phyloP scores from a whole-genome alignment of 352 stramenopile genomes.

The Globisporangium echinulatum region DNA sequence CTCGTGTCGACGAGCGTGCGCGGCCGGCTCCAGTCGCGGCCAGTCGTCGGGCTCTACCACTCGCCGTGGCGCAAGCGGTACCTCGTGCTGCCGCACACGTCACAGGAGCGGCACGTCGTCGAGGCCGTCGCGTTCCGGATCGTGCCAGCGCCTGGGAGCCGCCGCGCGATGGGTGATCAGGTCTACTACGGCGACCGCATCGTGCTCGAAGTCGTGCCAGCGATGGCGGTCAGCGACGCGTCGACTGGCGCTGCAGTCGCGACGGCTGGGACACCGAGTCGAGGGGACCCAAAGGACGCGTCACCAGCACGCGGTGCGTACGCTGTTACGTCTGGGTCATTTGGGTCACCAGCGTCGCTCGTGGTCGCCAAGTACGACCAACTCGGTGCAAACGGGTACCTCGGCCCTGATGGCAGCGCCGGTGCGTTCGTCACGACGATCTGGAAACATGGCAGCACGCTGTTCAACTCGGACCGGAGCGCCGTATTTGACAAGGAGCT shows the following conservation, averaged over 20 bases:
- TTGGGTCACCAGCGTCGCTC: conserved; percentile 1
- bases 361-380: conserved; percentile 76
- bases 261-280: neutral
- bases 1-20: conserved; percentile 69
- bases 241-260: neutral
- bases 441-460: conserved; percentile 74
- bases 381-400: conserved; percentile 67
- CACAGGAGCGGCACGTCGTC: conserved; percentile 60
- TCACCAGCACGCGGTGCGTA: conserved; percentile 6
- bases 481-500: conserved; percentile 71
- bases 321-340: too few relatives aligned
- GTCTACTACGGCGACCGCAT: conserved; percentile 80
- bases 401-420: conserved; percentile 69
- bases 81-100: conserved; percentile 67
- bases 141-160: conserved; percentile 47
- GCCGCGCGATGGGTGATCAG: conserved; percentile 46
- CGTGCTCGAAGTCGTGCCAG: conserved; percentile 45
- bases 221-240: neutral
- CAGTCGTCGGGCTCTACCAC: conserved; percentile 71
- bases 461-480: conserved; percentile 80
- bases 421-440: conserved; percentile 78
- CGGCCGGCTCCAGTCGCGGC: conserved; percentile 63
- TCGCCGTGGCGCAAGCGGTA: conserved; percentile 82
- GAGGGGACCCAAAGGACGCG: conserved; percentile 3
- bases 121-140: conserved; percentile 72